Base-by-base conservation (phyloP, 164 flowering plant genomes). In the Protea cynaroides region DNA sequence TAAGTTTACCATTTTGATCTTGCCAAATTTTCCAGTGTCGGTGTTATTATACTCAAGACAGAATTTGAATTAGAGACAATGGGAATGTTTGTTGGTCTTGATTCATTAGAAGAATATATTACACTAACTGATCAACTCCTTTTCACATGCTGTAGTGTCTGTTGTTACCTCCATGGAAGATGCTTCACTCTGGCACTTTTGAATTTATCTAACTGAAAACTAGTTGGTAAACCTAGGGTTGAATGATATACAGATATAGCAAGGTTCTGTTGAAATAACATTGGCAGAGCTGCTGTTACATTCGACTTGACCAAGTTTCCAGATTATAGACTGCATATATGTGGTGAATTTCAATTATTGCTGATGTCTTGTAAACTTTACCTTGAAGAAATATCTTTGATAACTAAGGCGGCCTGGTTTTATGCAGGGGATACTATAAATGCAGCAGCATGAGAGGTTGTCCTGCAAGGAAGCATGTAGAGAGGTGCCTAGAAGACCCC, bases 381-480 rank as follows among this genome's bases (percentile, higher is more conserved):
- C 14, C 4, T 22, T 24, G 9, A 15, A 21, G 23, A 25, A 11
- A 0, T 22, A 69, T 37, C 50, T 37, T n/a, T 11, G 36, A 46
- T 5, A 11, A 57, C 58, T 66, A 18, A 62, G 22, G 24, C 8
- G 36, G 36, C 25, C 19, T 50, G 29, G 22, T 59, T 46, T 57
- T 73, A 25, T 81, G 82, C 84, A 91, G 97, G 82, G 97, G 97
- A 70, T 91, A 91, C 72, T 91, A 91, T 59, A 91, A 91, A 69
- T 91, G 97, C 71, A 91, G 97, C 79, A 89, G 90, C 79, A 81
- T 84, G 87, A 82, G 96, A 74, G 97, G 97, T 38, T 91, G 97
- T 72, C 97, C 96, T 2, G 96, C 97, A 22, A 87, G 97, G 76
- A 91, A 91, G 77, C 97, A 91, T 66, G 97, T 91, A 3, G 97